phyloP scores from a whole-genome alignment of 2,329 filamentous ascomycete species.

The Neurospora crassa region DNA sequence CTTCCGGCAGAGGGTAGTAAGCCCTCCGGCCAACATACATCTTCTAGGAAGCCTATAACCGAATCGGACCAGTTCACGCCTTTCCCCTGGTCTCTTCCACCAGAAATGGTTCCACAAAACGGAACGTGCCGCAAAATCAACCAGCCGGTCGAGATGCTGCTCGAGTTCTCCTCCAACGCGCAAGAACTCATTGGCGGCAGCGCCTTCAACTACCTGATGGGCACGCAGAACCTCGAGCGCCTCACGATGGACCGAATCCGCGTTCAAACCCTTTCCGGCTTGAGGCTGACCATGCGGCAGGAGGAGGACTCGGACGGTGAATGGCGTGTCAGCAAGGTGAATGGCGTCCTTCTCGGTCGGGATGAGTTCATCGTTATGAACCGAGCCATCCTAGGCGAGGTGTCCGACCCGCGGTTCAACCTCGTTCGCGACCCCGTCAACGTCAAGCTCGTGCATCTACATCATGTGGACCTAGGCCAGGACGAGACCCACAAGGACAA shows the following conservation, averaged over 20 bases:
- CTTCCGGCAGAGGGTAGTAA: constrained; percentile 37
- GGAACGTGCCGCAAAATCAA: constrained; percentile 68
- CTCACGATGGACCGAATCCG: constrained; percentile 36
- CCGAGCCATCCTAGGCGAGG: constrained; percentile 63
- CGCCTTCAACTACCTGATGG: constrained; percentile 37
- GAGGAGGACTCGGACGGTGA: constrained; percentile 42
- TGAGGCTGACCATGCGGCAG: constrained; percentile 58
- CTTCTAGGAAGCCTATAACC: not conserved
- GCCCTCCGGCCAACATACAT: constrained; percentile 8
- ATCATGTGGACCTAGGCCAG: constrained; percentile 65
- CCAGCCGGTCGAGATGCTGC: constrained; percentile 58
- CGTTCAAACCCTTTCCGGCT: constrained; percentile 43
- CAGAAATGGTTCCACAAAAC: constrained; percentile 61
- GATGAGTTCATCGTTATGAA: constrained; percentile 81
- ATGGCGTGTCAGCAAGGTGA: constrained; percentile 72
- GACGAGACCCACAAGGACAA: constrained; percentile 17
- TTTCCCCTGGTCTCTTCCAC: constrained; percentile 88
- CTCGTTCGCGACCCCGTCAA: constrained; percentile 57
- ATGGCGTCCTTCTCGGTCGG: constrained; percentile 69
- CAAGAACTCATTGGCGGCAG: constrained; percentile 28
- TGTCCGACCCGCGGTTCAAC: constrained; percentile 77
- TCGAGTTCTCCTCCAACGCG: constrained; percentile 49
- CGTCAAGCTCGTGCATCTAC: constrained; percentile 26
- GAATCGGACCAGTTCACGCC: constrained; percentile 60
- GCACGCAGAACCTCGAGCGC: constrained; percentile 37